phyloP scores from a whole-genome alignment of 306 rosid species.

The Ochetophila trinervis region DNA sequence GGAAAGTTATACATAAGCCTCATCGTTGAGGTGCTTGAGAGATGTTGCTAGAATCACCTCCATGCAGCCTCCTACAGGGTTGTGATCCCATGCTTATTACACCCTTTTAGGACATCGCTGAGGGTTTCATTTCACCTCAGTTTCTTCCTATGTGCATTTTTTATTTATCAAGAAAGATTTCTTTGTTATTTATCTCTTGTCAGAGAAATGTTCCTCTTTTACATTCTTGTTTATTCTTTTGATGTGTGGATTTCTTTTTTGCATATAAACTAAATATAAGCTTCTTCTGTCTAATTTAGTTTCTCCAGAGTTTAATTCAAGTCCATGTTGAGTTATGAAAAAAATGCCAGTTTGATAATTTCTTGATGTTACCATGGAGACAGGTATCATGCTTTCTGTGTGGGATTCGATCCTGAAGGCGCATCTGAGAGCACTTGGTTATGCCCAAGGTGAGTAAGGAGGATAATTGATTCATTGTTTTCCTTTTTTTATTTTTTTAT shows the following conservation, averaged over 20 bases:
- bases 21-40: neutral
- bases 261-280: neutral
- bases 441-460: slow-evolving; percentile 80
- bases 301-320: neutral
- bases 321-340: neutral
- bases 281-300: neutral
- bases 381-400: slow-evolving; percentile 99
- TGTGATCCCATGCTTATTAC: no score
- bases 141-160: no score
- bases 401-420: slow-evolving; percentile 86
- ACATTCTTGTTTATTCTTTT: neutral
- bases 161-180: no score
- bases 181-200: no score
- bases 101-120: no score
- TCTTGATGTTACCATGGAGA: slow-evolving; percentile 25
- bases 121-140: no score
- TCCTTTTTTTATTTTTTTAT: slow-evolving; percentile 19
- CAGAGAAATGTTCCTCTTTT: no score
- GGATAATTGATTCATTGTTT: slow-evolving; percentile 12
- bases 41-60: neutral
- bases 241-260: no score
- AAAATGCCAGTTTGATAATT: slow-evolving; percentile 10
- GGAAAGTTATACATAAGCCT: slow-evolving; percentile 4
- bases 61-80: no score
- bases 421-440: slow-evolving; percentile 83